phyloP scores from a whole-genome alignment of 2,329 filamentous ascomycete genomes.

The Rhinocladiella similis region DNA sequence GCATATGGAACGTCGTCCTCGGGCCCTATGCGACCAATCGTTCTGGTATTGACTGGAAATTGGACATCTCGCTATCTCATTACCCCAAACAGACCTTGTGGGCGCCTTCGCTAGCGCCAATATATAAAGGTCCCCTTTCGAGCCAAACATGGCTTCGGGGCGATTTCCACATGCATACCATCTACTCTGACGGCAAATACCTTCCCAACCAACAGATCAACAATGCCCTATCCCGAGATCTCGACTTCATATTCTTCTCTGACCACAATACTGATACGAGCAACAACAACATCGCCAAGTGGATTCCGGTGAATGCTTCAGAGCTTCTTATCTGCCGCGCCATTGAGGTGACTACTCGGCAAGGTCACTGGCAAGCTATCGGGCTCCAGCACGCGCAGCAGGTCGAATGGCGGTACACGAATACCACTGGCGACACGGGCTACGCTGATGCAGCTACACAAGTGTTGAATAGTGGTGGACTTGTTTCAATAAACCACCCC shows the following conservation, averaged over 20 bases:
- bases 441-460: slow-evolving; percentile 15
- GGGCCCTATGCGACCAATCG: slow-evolving; percentile 26
- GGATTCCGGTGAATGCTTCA: slow-evolving; percentile 21
- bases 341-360: slow-evolving; percentile 31
- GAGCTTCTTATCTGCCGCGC: slow-evolving; percentile 28
- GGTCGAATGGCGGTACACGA: slow-evolving; percentile 23
- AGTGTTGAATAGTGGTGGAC: slow-evolving; percentile 19
- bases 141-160: slow-evolving; percentile 24
- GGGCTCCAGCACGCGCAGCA: slow-evolving; percentile 25
- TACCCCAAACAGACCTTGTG: slow-evolving; percentile 4
- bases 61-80: slow-evolving; percentile 22
- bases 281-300: slow-evolving; percentile 26
- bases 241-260: slow-evolving; percentile 31
- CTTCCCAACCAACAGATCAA: slow-evolving; percentile 21
- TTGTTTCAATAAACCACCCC: slow-evolving; percentile 27
- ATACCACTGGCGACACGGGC: slow-evolving; percentile 12
- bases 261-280: slow-evolving; percentile 31
- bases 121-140: neutral
- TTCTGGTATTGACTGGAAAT: slow-evolving; percentile 27
- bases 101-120: slow-evolving; percentile 7
- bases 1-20: slow-evolving; percentile 29
- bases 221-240: slow-evolving; percentile 19
- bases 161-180: slow-evolving; percentile 31
- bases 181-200: slow-evolving; percentile 30
- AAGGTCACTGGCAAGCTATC: slow-evolving; percentile 30